Evolutionary conservation across 495 filamentous ascomycete genomes (phyloP), one percentile per base, ranked within the genome.

Genomic region (Melanomma pulvis-pyrius): DNA sequence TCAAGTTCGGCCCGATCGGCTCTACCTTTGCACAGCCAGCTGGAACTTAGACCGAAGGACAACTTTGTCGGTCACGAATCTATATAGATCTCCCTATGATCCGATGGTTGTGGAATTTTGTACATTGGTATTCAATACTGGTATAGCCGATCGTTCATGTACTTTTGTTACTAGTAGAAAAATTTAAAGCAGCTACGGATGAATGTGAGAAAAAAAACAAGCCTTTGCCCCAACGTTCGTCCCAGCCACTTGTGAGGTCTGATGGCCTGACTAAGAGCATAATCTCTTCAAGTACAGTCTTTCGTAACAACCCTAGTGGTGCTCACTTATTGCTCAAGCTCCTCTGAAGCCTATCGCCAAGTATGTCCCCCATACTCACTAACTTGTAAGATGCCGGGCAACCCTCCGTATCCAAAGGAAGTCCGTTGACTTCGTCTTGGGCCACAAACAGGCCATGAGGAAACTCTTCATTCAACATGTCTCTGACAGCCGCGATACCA

Each of bases 1-100:
- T 90, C 73, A 83, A 86, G 75, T 84, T 85, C 67, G 88, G 88
- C 5, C 82, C 85, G 41, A 82, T 90, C 19, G 63, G 63, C 12
- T 53, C 46, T 19, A 66, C 63, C 1, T 66, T 66, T 36, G 55
- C 46, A 1, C 62, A 65, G 54, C 54, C 62, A 29, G 61, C 39
- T 6, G 48, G 48, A 1, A 52, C 48, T 8, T 62, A 44, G 26
- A 19, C 13, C 5, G 15, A 22, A 60, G 3, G 17, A 15, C 17
- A 7, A 2, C n/a, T 15, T n/a, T 6, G 9, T 44, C 13, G 3
- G 39, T 44, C 8, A 15, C 9, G 13, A n/a, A n/a, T 44, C 17
- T 44, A n/a, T 2, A 15, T 44, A 44, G 3, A 44, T 17, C 32
- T n/a, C n/a, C n/a, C n/a, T n/a, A n/a, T n/a, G n/a, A n/a, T n/a